A percentile compares a stretch with the other conserved stretches of the same genome.
Conservation (phyloP, 2,329 filamentous ascomycete species). For the Cladosporium cucumerinum region DNA sequence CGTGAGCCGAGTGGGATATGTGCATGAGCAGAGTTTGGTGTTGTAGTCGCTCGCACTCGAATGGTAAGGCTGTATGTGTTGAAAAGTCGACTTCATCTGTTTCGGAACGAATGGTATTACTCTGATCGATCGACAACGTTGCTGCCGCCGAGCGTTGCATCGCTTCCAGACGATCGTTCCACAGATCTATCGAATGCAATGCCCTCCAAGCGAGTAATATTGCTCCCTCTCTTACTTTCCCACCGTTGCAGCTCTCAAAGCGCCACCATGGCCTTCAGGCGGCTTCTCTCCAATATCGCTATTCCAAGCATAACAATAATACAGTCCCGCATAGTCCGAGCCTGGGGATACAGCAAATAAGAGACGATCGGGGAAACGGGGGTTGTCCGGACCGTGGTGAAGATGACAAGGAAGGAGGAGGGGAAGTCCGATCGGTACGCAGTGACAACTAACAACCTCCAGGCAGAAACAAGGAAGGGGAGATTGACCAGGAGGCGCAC, state of each 20-base stretch:
- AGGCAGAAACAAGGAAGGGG: not conserved
- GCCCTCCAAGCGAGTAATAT: not conserved
- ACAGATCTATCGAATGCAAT: not conserved
- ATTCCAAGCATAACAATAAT: not conserved
- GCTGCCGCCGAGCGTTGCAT: not conserved
- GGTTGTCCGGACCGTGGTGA: not conserved
- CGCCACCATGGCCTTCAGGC: not conserved
- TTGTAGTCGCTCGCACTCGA: not conserved
- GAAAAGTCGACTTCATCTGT: too few relatives aligned
- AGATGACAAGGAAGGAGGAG: conserved; percentile 5
- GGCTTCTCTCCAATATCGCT: not conserved
- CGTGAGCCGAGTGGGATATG: not conserved
- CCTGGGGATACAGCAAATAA: not conserved
- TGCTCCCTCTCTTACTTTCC: not conserved
- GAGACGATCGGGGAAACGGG: not conserved
- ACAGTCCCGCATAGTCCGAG: not conserved
- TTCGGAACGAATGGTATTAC: too few relatives aligned
- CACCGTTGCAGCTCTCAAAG: not conserved
- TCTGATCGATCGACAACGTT: too few relatives aligned
- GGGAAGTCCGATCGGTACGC: conserved; percentile 12
- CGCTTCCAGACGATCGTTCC: not conserved
- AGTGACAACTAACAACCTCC: not conserved
- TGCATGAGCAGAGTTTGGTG: not conserved
- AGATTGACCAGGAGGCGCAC: not conserved
- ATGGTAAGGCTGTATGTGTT: not conserved